A percentile compares a stretch with the other conserved stretches of the same genome.
Conservation (phyloP, 73 alveolate genomes). For the Uronychia binucleata region DNA sequence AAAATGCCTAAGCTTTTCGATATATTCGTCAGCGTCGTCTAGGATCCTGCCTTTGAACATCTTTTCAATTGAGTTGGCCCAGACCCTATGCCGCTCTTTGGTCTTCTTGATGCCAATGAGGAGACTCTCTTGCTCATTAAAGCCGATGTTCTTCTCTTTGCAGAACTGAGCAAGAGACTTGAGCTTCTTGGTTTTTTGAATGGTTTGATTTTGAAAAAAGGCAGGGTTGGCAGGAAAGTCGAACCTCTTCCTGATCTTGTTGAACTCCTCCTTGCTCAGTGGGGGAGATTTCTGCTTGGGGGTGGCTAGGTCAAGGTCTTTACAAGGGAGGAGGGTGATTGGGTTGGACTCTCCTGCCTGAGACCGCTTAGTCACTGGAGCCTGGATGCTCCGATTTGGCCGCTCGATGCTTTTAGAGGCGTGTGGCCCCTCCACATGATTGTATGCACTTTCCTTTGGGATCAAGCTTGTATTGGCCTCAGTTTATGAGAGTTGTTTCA, state of each 20-base stretch:
- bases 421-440: background rate
- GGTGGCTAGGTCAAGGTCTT: background rate
- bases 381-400: too few species aligned
- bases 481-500: background rate
- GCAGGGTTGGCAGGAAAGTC: slow-evolving; percentile 1
- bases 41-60: background rate
- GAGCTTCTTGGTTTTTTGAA: background rate
- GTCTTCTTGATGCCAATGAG: slow-evolving; percentile 2
- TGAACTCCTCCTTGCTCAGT: background rate
- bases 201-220: background rate
- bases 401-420: too few species aligned
- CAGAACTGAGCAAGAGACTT: slow-evolving; percentile 5
- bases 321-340: background rate
- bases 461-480: background rate
- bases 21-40: background rate
- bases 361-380: background rate
- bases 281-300: background rate
- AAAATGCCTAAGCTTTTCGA: background rate
- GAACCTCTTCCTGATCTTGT: background rate
- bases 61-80: background rate
- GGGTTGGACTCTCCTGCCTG: background rate
- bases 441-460: background rate
- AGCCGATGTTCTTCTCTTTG: slow-evolving; percentile 3
- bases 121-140: background rate
- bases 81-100: background rate